These are phyloP conservation scores for Laguncularia racemosa DNA, from an alignment of 345 rosid genomes.

Conservation along the genomic window DNA sequence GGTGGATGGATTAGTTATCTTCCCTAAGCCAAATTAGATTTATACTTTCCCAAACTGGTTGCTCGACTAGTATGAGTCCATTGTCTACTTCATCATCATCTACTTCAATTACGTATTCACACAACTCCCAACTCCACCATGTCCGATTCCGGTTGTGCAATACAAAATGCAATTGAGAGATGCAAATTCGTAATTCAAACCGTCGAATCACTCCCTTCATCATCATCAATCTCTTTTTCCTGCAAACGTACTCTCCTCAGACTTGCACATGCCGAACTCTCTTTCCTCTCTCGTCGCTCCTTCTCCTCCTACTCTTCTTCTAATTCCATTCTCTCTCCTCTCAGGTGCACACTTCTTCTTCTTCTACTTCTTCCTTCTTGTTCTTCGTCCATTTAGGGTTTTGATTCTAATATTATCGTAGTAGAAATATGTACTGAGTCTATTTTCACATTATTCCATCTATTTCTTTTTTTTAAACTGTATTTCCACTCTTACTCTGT, in stretches of 20 bases:
- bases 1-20: too few relatives aligned
- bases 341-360: conserved; percentile 32
- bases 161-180: conserved; percentile 39
- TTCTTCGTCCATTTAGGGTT: not conserved
- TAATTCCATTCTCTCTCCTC: conserved; percentile 20
- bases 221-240: conserved; percentile 22
- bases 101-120: not conserved
- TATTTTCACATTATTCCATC: too few relatives aligned
- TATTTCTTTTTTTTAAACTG: too few relatives aligned
- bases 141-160: conserved; percentile 3
- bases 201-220: conserved; percentile 33
- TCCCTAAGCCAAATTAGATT: too few relatives aligned
- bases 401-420: not conserved
- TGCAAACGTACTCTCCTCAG: conserved; percentile 64
- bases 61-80: too few relatives aligned
- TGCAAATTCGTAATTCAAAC: conserved; percentile 36
- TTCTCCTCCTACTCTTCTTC: too few relatives aligned
- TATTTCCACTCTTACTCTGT: too few relatives aligned
- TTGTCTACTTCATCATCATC: too few relatives aligned
- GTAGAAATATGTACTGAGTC: not conserved
- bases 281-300: conserved; percentile 49
- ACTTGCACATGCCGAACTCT: conserved; percentile 64
- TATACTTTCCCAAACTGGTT: too few relatives aligned
- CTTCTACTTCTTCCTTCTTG: not conserved
- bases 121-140: too few relatives aligned